Evolutionary conservation across 2,329 filamentous ascomycete species (phyloP).

Genomic region (Pseudocercospora musae): DNA sequence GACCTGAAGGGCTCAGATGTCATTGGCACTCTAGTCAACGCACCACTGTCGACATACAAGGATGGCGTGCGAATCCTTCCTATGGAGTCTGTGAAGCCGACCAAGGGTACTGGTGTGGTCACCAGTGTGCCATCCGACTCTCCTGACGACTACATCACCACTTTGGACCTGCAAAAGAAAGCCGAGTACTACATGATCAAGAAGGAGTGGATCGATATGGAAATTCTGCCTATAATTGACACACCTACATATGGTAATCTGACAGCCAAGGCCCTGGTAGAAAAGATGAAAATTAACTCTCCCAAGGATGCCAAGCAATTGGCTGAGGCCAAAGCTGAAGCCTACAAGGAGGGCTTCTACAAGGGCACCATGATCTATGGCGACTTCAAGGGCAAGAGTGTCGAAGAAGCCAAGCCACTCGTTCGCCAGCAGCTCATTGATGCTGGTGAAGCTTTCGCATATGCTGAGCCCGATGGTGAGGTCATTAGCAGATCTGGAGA

Average conservation of each 20-base stretch:
- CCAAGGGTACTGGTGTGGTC: conserved; percentile 95
- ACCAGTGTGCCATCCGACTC: conserved; percentile 94
- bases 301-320: conserved; percentile 92
- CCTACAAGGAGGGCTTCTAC: conserved; percentile 97
- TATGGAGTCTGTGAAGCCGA: conserved; percentile 89
- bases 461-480: conserved; percentile 87
- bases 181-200: conserved; percentile 93
- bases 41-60: conserved; percentile 81
- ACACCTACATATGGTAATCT: conserved; percentile 86
- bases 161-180: conserved; percentile 87
- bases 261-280: conserved; percentile 76
- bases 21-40: conserved; percentile 83
- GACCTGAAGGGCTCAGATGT: conserved; percentile 75
- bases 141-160: conserved; percentile 89
- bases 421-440: conserved; percentile 76
- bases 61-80: conserved; percentile 84
- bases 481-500: conserved; percentile 88
- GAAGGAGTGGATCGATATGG: conserved; percentile 91
- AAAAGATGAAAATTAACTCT: conserved; percentile 93
- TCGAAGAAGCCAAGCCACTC: conserved; percentile 82
- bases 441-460: conserved; percentile 76
- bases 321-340: conserved; percentile 88
- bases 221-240: conserved; percentile 83
- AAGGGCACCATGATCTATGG: conserved; percentile 86
- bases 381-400: conserved; percentile 81